Percentiles rank a stretch among this genome's conserved stretches.
Evolutionary conservation across 176 grass and related monocot species (phyloP).

Genomic region (Poa pratensis): DNA sequence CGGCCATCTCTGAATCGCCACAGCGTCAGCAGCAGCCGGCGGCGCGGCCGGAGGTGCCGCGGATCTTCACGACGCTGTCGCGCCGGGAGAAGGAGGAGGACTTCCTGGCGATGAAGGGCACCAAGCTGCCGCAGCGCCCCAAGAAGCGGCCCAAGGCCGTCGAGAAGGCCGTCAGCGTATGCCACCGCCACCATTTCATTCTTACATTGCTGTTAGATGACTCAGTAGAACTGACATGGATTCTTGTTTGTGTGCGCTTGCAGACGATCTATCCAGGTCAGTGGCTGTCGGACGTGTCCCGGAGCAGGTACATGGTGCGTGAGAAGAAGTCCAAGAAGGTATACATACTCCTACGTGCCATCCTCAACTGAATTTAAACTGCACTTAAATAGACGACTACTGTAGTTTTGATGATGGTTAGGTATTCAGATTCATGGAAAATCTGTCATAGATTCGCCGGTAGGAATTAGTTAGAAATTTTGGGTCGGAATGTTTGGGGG

Average conservation of each 20-base stretch:
- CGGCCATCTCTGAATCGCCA: neutral
- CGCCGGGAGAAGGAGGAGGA: constrained; percentile 89
- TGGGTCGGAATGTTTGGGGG: neutral
- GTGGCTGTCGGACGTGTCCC: constrained; percentile 78
- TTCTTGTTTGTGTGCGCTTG: neutral
- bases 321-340: constrained; percentile 93
- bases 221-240: neutral
- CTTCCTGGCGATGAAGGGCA: constrained; percentile 74
- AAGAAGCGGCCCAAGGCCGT: constrained; percentile 71
- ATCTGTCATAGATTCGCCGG: too few relatives aligned
- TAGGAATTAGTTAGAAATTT: too few relatives aligned
- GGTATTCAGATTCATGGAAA: neutral
- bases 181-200: neutral
- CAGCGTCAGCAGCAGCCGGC: neutral
- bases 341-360: too few relatives aligned
- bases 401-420: neutral
- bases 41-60: constrained; percentile 61
- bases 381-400: neutral
- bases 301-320: constrained; percentile 75
- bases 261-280: constrained; percentile 70
- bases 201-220: neutral
- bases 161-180: constrained; percentile 63
- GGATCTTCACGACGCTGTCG: constrained; percentile 71
- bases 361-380: too few relatives aligned
- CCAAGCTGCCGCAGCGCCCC: constrained; percentile 79